phyloP scores from a whole-genome alignment of 805 yeast genomes.

The Wickerhamiella australiensis region DNA sequence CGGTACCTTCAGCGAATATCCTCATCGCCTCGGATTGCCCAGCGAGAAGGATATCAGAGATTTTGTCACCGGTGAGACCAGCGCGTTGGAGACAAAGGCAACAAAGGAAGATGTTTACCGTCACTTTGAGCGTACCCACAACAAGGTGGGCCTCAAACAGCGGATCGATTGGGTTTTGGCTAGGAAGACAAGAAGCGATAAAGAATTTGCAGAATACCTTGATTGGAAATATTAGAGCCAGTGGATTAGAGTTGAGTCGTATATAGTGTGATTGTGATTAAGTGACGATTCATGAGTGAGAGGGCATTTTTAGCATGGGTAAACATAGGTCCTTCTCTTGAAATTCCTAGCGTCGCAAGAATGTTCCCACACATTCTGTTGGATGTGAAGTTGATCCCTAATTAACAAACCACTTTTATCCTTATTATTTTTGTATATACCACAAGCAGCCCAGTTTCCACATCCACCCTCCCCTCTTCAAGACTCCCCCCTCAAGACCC shows the following conservation, averaged over 20 bases:
- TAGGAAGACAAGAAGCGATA: constrained; percentile 41
- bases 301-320: too few species aligned
- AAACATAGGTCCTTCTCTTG: too few species aligned
- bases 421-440: too few species aligned
- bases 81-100: constrained; percentile 54
- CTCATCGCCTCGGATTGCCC: constrained; percentile 71
- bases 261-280: too few species aligned
- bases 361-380: too few species aligned
- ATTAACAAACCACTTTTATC: too few species aligned
- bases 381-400: too few species aligned
- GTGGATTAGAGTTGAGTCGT: background rate
- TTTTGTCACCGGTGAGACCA: constrained; percentile 60
- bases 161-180: constrained; percentile 50
- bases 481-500: background rate
- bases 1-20: constrained; percentile 37
- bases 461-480: background rate
- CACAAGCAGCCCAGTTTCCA: background rate
- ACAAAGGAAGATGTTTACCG: constrained; percentile 55
- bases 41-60: constrained; percentile 49
- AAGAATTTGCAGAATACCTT: constrained; percentile 32
- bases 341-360: too few species aligned
- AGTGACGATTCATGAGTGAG: too few species aligned
- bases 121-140: constrained; percentile 40
- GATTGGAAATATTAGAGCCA: constrained; percentile 36
- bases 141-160: constrained; percentile 43